Conservation (phyloP, 345 rosid genomes). For the Carallia brachiata region DNA sequence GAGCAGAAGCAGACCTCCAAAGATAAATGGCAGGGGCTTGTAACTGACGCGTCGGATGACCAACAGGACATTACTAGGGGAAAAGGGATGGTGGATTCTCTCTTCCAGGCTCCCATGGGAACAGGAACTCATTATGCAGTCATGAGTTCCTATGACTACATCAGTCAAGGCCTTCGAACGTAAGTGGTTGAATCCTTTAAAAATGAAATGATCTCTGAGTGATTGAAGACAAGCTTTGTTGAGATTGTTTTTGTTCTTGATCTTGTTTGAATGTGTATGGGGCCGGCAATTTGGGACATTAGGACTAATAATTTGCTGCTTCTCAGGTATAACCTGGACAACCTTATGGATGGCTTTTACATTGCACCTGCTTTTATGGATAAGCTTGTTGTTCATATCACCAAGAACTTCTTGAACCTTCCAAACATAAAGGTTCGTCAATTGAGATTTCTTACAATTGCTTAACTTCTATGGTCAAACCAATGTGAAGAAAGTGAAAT, state of each 20-base stretch:
- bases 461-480: background rate
- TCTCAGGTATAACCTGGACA: constrained; percentile 37
- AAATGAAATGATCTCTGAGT: background rate
- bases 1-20: constrained; percentile 43
- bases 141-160: constrained; percentile 46
- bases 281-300: background rate
- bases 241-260: no score
- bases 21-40: constrained; percentile 46
- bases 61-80: constrained; percentile 58
- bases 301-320: background rate
- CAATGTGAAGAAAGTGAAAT: background rate
- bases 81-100: constrained; percentile 49
- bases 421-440: constrained; percentile 48
- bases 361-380: constrained; percentile 62
- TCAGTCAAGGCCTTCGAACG: constrained; percentile 50
- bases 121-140: constrained; percentile 49
- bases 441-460: background rate
- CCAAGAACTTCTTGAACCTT: constrained; percentile 55
- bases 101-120: constrained; percentile 56
- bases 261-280: background rate
- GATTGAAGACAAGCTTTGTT: background rate
- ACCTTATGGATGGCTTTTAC: constrained; percentile 49
- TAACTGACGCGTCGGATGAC: constrained; percentile 41
- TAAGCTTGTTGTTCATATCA: constrained; percentile 49
- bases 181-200: constrained; percentile 16